Percentiles rank a stretch among this genome's conserved stretches.
Evolutionary conservation across 495 filamentous ascomycete species (phyloP).

Genomic region (Tuber brumale): DNA sequence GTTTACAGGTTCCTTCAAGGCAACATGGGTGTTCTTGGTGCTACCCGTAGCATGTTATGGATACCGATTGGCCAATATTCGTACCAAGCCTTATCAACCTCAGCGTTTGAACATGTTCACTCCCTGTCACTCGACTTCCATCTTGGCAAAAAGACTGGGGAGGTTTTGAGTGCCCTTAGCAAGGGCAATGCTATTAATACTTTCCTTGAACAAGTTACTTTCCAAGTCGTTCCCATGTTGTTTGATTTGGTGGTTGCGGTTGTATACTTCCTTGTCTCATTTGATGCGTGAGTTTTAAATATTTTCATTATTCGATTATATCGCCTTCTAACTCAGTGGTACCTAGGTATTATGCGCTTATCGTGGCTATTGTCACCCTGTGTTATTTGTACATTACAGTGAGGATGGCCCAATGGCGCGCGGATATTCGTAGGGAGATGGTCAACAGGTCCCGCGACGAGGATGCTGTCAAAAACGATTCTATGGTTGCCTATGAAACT

Average conservation of each 20-base stretch:
- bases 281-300: slow-evolving; percentile 53
- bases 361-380: slow-evolving; percentile 86
- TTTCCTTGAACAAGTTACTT: slow-evolving; percentile 92
- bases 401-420: slow-evolving; percentile 87
- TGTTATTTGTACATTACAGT: slow-evolving; percentile 93
- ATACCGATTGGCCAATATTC: slow-evolving; percentile 94
- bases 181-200: slow-evolving; percentile 95
- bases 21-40: slow-evolving; percentile 75
- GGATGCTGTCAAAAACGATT: slow-evolving; percentile 97
- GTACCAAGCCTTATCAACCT: slow-evolving; percentile 86
- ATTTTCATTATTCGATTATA: background rate
- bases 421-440: slow-evolving; percentile 84
- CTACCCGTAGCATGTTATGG: slow-evolving; percentile 75
- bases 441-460: slow-evolving; percentile 88
- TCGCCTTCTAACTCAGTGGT: slow-evolving; percentile 6
- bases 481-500: slow-evolving; percentile 94
- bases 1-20: slow-evolving; percentile 80
- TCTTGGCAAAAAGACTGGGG: slow-evolving; percentile 90
- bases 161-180: slow-evolving; percentile 88
- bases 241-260: slow-evolving; percentile 83
- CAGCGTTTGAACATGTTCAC: slow-evolving; percentile 95
- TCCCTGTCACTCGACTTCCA: slow-evolving; percentile 92
- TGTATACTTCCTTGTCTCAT: slow-evolving; percentile 69
- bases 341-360: slow-evolving; percentile 70
- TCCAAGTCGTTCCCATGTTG: slow-evolving; percentile 90